Conservation (phyloP, 148 eudicot species). For the Linanthus parryae region DNA sequence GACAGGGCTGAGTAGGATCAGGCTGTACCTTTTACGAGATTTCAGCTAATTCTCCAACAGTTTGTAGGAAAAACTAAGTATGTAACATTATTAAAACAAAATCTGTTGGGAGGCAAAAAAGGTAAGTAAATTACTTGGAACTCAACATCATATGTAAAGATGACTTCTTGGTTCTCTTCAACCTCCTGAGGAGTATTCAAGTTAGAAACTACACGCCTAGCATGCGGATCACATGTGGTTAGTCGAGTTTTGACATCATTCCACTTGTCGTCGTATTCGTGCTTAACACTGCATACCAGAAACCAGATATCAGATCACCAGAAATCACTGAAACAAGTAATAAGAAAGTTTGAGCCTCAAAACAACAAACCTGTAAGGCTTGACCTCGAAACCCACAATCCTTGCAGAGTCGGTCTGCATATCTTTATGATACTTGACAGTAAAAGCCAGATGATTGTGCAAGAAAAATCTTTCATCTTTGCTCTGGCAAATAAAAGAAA, state of each 20-base stretch:
- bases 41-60: not conserved
- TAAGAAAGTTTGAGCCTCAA: not conserved
- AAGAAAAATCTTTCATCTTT: slow-evolving; percentile 18
- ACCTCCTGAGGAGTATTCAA: slow-evolving; percentile 26
- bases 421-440: slow-evolving; percentile 25
- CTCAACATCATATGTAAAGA: slow-evolving; percentile 37
- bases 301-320: slow-evolving; percentile 2
- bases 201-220: slow-evolving; percentile 14
- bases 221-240: slow-evolving; percentile 18
- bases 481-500: slow-evolving; percentile 9
- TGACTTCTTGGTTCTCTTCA: slow-evolving; percentile 28
- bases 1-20: not conserved
- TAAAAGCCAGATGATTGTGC: slow-evolving; percentile 27
- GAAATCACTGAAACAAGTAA: not conserved
- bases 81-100: not conserved
- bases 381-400: slow-evolving; percentile 39
- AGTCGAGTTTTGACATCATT: slow-evolving; percentile 16
- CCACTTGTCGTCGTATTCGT: slow-evolving; percentile 26
- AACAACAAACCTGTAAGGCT: slow-evolving; percentile 23
- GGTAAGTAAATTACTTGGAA: slow-evolving; percentile 19
- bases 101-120: not conserved
- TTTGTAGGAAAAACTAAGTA: not conserved
- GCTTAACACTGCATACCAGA: slow-evolving; percentile 21
- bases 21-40: not conserved
- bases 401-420: slow-evolving; percentile 14